A percentile compares a stretch with the other conserved stretches of the same genome.
Conservation (phyloP, 306 rosid genomes). For the Erythrophleum fordii region DNA sequence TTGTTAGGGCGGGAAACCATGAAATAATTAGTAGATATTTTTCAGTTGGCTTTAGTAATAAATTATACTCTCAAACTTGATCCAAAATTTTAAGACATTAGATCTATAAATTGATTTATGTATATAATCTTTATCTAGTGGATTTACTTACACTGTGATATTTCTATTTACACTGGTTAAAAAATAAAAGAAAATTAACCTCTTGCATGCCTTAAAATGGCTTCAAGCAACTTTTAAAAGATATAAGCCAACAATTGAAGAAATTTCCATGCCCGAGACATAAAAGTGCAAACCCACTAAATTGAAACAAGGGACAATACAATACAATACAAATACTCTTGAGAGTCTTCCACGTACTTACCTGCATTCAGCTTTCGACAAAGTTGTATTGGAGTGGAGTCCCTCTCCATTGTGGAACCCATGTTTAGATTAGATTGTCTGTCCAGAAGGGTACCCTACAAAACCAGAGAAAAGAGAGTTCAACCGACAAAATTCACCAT, state of each 20-base stretch:
- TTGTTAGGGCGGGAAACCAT: too few species aligned
- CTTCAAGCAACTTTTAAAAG: background rate
- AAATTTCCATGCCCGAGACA: background rate
- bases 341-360: background rate
- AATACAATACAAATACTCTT: background rate
- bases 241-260: background rate
- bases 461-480: slow-evolving; percentile 37
- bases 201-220: background rate
- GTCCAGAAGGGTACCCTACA: slow-evolving; percentile 33
- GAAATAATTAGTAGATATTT: too few species aligned
- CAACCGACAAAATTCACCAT: slow-evolving; percentile 30
- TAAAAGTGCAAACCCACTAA: background rate
- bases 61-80: too few species aligned
- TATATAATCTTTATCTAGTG: too few species aligned
- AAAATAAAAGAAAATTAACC: background rate
- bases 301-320: background rate
- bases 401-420: slow-evolving; percentile 22
- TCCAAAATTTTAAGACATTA: too few species aligned
- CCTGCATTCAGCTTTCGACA: slow-evolving; percentile 1
- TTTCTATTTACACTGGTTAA: background rate
- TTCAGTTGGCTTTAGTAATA: too few species aligned
- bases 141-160: too few species aligned
- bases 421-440: slow-evolving; percentile 12
- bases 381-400: background rate
- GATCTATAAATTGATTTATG: too few species aligned